Evolutionary conservation across 495 filamentous ascomycete species (phyloP), one percentile per base, ranked within the genome.

Genomic region (Penicillium goetzii): DNA sequence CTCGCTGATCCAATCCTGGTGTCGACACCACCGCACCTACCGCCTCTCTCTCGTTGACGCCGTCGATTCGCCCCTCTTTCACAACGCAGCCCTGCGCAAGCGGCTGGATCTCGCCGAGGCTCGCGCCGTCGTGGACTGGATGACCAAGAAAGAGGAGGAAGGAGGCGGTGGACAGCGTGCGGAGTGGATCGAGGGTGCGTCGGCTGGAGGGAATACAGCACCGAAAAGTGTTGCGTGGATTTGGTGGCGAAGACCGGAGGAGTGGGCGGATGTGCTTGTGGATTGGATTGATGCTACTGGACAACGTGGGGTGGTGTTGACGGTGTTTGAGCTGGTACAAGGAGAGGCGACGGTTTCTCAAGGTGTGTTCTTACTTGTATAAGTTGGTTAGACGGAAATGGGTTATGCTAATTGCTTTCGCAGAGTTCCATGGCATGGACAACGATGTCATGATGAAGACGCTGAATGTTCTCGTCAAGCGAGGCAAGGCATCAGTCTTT

Each of bases 401-500:
- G 25, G 3, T 41, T 52, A 19, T 67, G 56, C 69, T 79, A 41
- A 75, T 45, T 51, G 19, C 25, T 2, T 25, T 59, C n/a, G 11
- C 63, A 92, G 92, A 95, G 74, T 95, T 96, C 72, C 88, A 92
- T 78, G 92, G 91, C 17, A 91, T 99, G 83, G 93, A 97, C 66
- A 72, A 78, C 25, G 92, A 92, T 26, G 68, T 96, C 36, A 83
- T 98, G 72, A 82, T 88, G 60, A 91, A 89, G 72, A 85, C 90
- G n/a, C 78, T 99, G 19, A 81, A 82, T 60, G 81, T 92, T 57
- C 79, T 97, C 26, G 92, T 96, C 26, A 97, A 93, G 81, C 81
- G 89, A 38, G 93, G 93, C 63, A 96, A 90, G 76, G 93, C 95
- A 25, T 93, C 97, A 77, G 85, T 98, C 14, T 97, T 99, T 81